phyloP scores from a whole-genome alignment of 805 yeast genomes.

The Pichia californica region DNA sequence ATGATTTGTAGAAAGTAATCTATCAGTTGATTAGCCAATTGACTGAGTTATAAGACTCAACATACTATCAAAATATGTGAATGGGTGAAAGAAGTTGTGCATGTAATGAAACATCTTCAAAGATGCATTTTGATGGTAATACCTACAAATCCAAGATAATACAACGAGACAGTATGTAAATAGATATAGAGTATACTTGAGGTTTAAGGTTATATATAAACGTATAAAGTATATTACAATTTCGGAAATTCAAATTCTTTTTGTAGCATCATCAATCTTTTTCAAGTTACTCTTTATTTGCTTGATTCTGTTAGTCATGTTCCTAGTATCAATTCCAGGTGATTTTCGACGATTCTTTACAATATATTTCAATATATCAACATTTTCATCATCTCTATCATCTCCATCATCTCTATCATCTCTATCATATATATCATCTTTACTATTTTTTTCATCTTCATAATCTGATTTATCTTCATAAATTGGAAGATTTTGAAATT shows the following conservation, averaged over 20 bases:
- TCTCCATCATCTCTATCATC: background rate
- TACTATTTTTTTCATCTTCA: background rate
- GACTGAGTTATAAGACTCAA: too few species aligned
- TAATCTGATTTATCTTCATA: too few species aligned
- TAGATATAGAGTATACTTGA: too few species aligned
- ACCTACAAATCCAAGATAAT: too few species aligned
- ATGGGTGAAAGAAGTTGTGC: too few species aligned
- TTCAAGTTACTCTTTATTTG: conserved; percentile 4
- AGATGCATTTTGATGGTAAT: too few species aligned
- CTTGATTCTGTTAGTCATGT: background rate
- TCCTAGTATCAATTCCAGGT: background rate
- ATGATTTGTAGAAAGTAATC: too few species aligned
- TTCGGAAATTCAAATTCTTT: background rate
- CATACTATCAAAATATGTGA: too few species aligned
- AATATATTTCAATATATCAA: conserved; percentile 6
- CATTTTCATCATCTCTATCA: conserved; percentile 2
- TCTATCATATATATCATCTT: conserved; percentile 1
- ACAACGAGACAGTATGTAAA: too few species aligned
- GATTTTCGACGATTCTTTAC: conserved; percentile 1
- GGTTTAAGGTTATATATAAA: background rate
- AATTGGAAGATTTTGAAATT: too few species aligned
- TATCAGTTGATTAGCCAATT: too few species aligned
- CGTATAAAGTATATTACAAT: background rate
- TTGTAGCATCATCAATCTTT: conserved; percentile 3
- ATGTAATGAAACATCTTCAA: too few species aligned